A percentile compares a stretch with the other conserved stretches of the same genome.
These are phyloP conservation scores for Cyathus striatus DNA, from an alignment of 768 basidiomycete genomes.

Conservation along the genomic window DNA sequence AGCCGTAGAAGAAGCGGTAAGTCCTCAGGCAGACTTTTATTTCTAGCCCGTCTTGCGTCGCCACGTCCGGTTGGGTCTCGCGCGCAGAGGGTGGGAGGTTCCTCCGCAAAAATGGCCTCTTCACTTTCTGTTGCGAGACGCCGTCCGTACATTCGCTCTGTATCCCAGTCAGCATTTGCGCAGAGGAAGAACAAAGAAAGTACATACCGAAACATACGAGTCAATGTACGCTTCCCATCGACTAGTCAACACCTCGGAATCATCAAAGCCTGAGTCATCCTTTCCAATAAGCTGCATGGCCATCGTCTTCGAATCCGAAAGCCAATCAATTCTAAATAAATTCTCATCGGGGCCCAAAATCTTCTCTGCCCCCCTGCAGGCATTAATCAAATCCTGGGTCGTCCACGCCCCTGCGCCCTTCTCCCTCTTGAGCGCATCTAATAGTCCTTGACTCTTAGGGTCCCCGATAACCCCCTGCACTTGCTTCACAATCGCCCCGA, in stretches of 20 bases:
- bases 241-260: constrained; percentile 69
- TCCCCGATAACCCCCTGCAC: constrained; percentile 68
- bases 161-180: background rate
- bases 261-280: constrained; percentile 70
- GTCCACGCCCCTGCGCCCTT: constrained; percentile 53
- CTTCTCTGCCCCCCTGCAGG: constrained; percentile 62
- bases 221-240: constrained; percentile 81
- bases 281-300: constrained; percentile 76
- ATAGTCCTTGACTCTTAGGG: constrained; percentile 63
- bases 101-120: constrained; percentile 65
- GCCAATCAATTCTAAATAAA: constrained; percentile 76
- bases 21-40: constrained; percentile 83
- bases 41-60: constrained; percentile 60
- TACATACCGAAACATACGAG: constrained; percentile 61
- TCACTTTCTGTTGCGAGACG: constrained; percentile 38
- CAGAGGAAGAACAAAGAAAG: background rate
- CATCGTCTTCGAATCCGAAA: constrained; percentile 60
- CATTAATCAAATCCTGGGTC: constrained; percentile 67
- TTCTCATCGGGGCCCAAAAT: constrained; percentile 74
- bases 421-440: constrained; percentile 68
- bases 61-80: constrained; percentile 35
- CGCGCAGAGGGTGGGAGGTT: constrained; percentile 30
- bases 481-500: constrained; percentile 87
- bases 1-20: constrained; percentile 77
- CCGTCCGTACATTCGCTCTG: constrained; percentile 58